Base-by-base conservation (phyloP, 2,329 filamentous ascomycete genomes). In the Chaetomium globosum region DNA sequence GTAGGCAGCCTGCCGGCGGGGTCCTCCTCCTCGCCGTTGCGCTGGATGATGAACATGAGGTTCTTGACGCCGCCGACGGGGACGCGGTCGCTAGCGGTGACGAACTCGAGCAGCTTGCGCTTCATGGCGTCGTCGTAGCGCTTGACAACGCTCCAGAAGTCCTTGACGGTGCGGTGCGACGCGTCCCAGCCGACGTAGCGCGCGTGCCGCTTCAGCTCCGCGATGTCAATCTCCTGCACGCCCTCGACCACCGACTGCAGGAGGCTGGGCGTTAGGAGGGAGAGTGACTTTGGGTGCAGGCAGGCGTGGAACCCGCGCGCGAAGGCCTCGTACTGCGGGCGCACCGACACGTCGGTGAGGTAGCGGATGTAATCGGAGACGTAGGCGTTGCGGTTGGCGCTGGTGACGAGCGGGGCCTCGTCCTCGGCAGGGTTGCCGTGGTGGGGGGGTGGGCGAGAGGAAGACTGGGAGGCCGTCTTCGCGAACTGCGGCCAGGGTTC, bases 31-130 rank as follows among this genome's bases (percentile, higher is more conserved):
- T 87, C 82, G 19, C 91, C 87, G 73, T 93, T 92, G 72, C 85
- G 87, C 77, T 94, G 90, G 52, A 99, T 84, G 16, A 91, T 86
- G 76, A 98, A 98, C 73, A 90, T 88, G 55, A 98, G 80, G 71
- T 90, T 92, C 68, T 86, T 85, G 73, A 93, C 87, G 2, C 95
- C 95, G 23, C 91, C 93, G 0, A 97, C 91, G 0, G 95, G 95
- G 1, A 98, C 86, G 2, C 95, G 85, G 74, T 97, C 93, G 71
- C 89, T 94, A 0, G 94, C 94, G 16, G 95, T 99, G 33, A 99
- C 93, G 73, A 99, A 99, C 75, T 97, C 93, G 36, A 99, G 82
- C 39, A 99, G 79, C 72, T 86, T 87, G 60, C 87, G 85, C 77
- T 89, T 89, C 81, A 93, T 89, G 53, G 84, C 81, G 19, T 89